Percentiles rank a stretch among this genome's conserved stretches.
phyloP scores from a whole-genome alignment of 78 protist species.

The Isochrysis galbana region DNA sequence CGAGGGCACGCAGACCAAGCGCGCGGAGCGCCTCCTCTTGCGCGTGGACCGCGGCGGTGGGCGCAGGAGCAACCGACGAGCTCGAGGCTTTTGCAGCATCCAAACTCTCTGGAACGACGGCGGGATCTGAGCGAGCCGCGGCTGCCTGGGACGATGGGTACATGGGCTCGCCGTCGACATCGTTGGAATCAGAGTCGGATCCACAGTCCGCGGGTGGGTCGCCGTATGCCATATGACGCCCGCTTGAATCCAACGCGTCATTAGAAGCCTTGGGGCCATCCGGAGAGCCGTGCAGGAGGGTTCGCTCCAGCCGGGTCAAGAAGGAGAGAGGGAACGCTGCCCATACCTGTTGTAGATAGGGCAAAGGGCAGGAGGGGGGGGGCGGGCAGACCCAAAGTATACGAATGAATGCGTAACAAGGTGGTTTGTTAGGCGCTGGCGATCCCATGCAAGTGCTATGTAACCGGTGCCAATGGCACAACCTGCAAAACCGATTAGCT shows the following conservation, averaged over 20 bases:
- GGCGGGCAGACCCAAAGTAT: too few relatives aligned
- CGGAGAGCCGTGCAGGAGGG: neutral
- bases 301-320: neutral
- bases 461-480: too few relatives aligned
- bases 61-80: neutral
- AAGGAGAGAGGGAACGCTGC: constrained; percentile 2
- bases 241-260: too few relatives aligned
- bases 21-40: neutral
- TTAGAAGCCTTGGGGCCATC: neutral
- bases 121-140: neutral
- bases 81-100: neutral
- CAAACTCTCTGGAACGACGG: neutral
- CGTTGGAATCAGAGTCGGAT: neutral
- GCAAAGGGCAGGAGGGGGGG: too few relatives aligned
- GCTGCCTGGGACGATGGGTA: neutral
- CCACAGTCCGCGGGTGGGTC: neutral
- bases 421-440: too few relatives aligned
- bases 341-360: too few relatives aligned
- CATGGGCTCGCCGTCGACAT: constrained; percentile 33
- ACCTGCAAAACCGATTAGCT: too few relatives aligned
- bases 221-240: neutral
- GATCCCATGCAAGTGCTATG: too few relatives aligned
- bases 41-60: neutral
- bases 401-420: too few relatives aligned
- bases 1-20: neutral